These are phyloP conservation scores for Pseudozyma thailandica DNA, from an alignment of 1,284 basidiomycete genomes.

Conservation along the genomic window DNA sequence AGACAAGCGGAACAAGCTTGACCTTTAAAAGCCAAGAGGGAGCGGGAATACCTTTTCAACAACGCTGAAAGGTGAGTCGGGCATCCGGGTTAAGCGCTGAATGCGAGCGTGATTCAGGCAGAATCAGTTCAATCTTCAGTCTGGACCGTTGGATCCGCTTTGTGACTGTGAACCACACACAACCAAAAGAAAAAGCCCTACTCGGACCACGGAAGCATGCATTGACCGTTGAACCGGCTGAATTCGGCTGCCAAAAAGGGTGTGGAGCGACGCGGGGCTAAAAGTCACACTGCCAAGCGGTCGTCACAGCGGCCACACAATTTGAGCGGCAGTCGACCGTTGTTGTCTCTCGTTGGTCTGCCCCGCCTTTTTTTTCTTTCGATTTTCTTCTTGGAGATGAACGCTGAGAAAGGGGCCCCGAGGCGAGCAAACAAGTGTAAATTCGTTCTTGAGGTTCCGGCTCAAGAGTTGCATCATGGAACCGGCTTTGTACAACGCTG, in stretches of 20 bases:
- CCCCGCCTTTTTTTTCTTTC: constrained; percentile 1
- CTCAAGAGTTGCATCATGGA: too few relatives aligned
- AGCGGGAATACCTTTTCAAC: not conserved
- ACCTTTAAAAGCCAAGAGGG: constrained; percentile 3
- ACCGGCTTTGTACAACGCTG: too few relatives aligned
- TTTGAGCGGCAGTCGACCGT: constrained; percentile 12
- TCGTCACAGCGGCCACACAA: too few relatives aligned
- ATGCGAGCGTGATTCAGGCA: not conserved
- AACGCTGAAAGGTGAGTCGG: constrained; percentile 8
- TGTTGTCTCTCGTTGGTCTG: constrained; percentile 4
- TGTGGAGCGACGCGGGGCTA: constrained; percentile 1
- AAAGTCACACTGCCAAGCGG: too few relatives aligned
- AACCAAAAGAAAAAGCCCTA: not conserved
- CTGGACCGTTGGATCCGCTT: not conserved
- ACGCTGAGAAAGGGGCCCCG: too few relatives aligned
- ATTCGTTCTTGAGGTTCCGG: too few relatives aligned
- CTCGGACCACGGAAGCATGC: constrained; percentile 25
- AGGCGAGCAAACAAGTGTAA: too few relatives aligned
- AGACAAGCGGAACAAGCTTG: not conserved
- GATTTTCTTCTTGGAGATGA: not conserved
- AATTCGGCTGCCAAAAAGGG: constrained; percentile 27
- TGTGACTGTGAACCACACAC: not conserved
- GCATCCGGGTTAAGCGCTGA: not conserved
- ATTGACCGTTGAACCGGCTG: constrained; percentile 33
- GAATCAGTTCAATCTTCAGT: not conserved